These are phyloP conservation scores for Gastrolobium bilobum DNA, from an alignment of 306 rosid species.

Conservation along the genomic window DNA sequence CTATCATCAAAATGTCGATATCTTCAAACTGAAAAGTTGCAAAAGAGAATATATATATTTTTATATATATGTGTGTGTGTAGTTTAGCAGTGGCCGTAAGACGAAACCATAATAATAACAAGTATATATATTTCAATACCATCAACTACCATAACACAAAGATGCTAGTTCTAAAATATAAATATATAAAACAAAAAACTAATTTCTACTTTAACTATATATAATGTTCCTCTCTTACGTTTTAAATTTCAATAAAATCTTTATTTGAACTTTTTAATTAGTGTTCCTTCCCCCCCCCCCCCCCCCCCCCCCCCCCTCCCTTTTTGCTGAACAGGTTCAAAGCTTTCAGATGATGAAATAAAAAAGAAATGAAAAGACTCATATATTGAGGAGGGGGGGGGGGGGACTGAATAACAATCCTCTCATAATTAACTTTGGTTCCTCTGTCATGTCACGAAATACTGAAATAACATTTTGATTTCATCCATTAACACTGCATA, in stretches of 20 bases:
- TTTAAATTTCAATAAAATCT: neutral
- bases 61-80: neutral
- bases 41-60: neutral
- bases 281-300: neutral
- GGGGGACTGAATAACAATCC: neutral
- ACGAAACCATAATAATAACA: neutral
- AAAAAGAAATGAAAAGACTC: neutral
- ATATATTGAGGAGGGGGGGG: neutral
- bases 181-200: neutral
- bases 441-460: slow-evolving; percentile 1
- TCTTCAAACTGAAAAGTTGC: slow-evolving; percentile 46
- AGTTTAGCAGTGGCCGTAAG: neutral
- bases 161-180: neutral
- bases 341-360: neutral
- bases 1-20: slow-evolving; percentile 35
- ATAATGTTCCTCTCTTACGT: too few relatives aligned
- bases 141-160: neutral
- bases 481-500: neutral
- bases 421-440: slow-evolving; percentile 3
- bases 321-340: neutral
- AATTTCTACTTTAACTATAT: neutral
- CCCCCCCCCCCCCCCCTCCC: too few relatives aligned
- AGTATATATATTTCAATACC: neutral
- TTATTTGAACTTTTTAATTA: neutral
- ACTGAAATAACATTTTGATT: neutral